A percentile compares a stretch with the other conserved stretches of the same genome.
Evolutionary conservation across 345 rosid genomes (phyloP).

Genomic region (Rhodamnia rubescens): DNA sequence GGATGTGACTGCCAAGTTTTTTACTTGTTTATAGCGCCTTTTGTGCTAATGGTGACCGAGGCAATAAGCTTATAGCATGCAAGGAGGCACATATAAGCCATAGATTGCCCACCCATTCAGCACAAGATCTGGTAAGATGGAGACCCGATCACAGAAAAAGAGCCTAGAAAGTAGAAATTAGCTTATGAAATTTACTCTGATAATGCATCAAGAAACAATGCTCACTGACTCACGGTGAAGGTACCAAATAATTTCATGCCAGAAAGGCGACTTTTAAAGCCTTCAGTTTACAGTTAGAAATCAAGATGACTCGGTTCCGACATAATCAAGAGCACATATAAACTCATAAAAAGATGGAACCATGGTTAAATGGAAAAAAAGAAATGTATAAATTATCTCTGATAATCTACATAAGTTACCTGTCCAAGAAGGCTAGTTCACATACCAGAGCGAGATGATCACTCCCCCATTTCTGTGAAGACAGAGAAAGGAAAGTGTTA

Average conservation of each 20-base stretch:
- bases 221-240: not conserved
- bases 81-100: not conserved
- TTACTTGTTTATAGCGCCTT: not conserved
- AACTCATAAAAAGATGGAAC: not conserved
- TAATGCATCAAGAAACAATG: not conserved
- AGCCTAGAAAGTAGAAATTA: not conserved
- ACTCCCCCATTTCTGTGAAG: constrained; percentile 79
- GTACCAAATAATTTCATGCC: not conserved
- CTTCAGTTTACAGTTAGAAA: not conserved
- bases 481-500: not conserved
- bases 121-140: not conserved
- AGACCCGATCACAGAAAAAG: not conserved
- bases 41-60: not conserved
- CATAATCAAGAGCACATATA: not conserved
- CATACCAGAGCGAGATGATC: constrained; percentile 95
- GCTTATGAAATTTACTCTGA: not conserved
- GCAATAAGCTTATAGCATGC: not conserved
- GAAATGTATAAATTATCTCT: not conserved
- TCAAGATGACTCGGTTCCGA: not conserved
- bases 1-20: not conserved
- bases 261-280: not conserved
- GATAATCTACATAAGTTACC: not conserved
- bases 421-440: constrained; percentile 56
- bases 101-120: not conserved
- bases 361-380: not conserved